phyloP scores from a whole-genome alignment of 169 alveolate species.

The Sarcocystis neurona region DNA sequence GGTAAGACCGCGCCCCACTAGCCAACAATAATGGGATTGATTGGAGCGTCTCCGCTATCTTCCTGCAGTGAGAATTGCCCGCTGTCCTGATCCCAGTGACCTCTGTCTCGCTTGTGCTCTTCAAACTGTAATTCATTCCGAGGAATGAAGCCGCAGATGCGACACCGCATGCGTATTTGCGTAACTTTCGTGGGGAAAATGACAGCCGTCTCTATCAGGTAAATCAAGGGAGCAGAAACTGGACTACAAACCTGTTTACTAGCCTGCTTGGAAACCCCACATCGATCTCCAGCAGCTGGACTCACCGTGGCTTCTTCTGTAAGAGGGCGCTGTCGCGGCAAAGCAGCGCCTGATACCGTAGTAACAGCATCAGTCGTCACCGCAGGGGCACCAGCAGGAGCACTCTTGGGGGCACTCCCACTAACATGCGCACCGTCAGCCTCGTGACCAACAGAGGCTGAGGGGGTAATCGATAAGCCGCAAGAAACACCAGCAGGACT shows the following conservation, averaged over 20 bases:
- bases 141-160: conserved; percentile 57
- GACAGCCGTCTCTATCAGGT: conserved; percentile 41
- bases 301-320: too few relatives aligned
- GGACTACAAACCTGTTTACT: too few relatives aligned
- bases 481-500: background rate
- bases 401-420: background rate
- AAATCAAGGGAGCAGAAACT: conserved; percentile 20
- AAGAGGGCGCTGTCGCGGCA: too few relatives aligned
- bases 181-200: conserved; percentile 3
- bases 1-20: too few relatives aligned
- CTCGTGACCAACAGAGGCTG: too few relatives aligned
- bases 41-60: conserved; percentile 59
- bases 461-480: too few relatives aligned
- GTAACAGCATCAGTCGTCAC: too few relatives aligned
- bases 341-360: too few relatives aligned
- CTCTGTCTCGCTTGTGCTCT: conserved; percentile 54
- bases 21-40: conserved; percentile 61
- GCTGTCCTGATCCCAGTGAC: conserved; percentile 54
- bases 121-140: conserved; percentile 58
- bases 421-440: too few relatives aligned
- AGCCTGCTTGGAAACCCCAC: too few relatives aligned
- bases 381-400: background rate
- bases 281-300: too few relatives aligned
- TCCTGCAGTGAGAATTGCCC: conserved; percentile 34
- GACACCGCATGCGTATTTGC: conserved; percentile 33